Evolutionary conservation across 1,139 yeast genomes (phyloP), one percentile per base, ranked within the genome.

Genomic region (Yamadazyma mexicana): DNA sequence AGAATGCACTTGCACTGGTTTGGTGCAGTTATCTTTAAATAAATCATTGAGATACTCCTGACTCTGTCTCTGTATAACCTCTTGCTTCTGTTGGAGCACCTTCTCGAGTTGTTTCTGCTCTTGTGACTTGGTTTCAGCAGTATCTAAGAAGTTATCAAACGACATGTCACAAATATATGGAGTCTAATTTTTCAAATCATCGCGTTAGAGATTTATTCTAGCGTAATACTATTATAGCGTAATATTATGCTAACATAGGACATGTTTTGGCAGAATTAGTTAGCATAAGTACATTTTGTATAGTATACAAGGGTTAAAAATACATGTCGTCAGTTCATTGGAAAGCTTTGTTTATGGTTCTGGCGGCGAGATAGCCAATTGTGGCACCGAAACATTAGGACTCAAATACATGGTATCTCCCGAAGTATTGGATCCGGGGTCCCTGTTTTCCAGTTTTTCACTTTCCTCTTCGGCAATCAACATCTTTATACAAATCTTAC

Each of bases 401-500:
- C 45, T 48, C 11, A 48, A 29, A 27, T 40, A 42, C 10, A 18
- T 31, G 2, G 43, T 28, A 5, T 44, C 48, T 18, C 39, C 37
- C 12, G 36, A 49, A 50, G 33, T 37, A 8, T 30, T 33, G 8
- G 41, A 31, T 4, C 27, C 33, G 10, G 43, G 54, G 28, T 43
- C 46, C 5, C 35, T 31, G 12, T 16, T n/a, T 26, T 26, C 39
- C 2, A 12, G 31, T 17, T 30, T 53, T 17, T 61, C 67, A 30
- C 37, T 43, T 31, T 57, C 62, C 40, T 63, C 91, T 54, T 87
- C 96, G 44, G 82, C 91, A 39, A 83, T 69, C 47, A 87, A 66
- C 9, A 87, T 79, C 40, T 81, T 63, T 12, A 92, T 84, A 70
- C 98, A 92, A 46, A 75, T 81, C 50, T 83, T 79, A 9, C 98